Percentiles rank a stretch among this genome's conserved stretches.
phyloP scores from a whole-genome alignment of 805 yeast genomes.

The Metschnikowia henanensis region DNA sequence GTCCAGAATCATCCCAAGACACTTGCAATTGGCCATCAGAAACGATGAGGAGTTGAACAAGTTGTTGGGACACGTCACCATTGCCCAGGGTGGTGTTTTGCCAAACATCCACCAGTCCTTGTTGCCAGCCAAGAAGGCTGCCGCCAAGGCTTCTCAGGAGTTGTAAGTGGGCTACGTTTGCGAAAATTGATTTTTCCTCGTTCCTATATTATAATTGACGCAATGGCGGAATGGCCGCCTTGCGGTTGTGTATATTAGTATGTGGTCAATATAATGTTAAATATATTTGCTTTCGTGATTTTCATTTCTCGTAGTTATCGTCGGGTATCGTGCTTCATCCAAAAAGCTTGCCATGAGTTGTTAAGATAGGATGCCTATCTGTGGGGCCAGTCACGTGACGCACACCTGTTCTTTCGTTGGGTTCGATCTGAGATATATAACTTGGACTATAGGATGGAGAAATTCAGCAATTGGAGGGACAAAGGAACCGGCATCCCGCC shows the following conservation, averaged over 20 bases:
- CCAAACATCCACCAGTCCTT: conserved; percentile 51
- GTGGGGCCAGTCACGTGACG: conserved; percentile 4
- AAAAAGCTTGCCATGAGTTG: no score
- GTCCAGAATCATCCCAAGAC: conserved; percentile 63
- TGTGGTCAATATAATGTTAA: conserved; percentile 25
- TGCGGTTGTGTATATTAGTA: conserved; percentile 24
- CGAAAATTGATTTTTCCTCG: conserved; percentile 22
- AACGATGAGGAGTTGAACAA: conserved; percentile 52
- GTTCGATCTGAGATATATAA: no score
- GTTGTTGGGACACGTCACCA: conserved; percentile 62
- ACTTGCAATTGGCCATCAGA: conserved; percentile 53
- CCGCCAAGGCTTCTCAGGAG: conserved; percentile 25
- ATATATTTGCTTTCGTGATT: conserved; percentile 10
- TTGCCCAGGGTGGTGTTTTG: conserved; percentile 54
- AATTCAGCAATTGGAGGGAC: conserved; percentile 79
- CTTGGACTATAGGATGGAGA: conserved; percentile 15
- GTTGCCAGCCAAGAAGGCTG: conserved; percentile 36
- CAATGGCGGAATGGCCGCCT: conserved; percentile 21
- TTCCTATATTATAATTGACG: conserved; percentile 21
- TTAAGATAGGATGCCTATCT: no score
- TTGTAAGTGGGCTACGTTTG: conserved; percentile 20
- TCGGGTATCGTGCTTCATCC: no score
- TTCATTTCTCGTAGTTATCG: no score
- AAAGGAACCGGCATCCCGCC: conserved; percentile 95
- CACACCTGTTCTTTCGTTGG: no score